Percentiles rank a stretch among this genome's conserved stretches.
Evolutionary conservation across 352 stramenopile species (phyloP).

Genomic region (Phytophthora syringae): DNA sequence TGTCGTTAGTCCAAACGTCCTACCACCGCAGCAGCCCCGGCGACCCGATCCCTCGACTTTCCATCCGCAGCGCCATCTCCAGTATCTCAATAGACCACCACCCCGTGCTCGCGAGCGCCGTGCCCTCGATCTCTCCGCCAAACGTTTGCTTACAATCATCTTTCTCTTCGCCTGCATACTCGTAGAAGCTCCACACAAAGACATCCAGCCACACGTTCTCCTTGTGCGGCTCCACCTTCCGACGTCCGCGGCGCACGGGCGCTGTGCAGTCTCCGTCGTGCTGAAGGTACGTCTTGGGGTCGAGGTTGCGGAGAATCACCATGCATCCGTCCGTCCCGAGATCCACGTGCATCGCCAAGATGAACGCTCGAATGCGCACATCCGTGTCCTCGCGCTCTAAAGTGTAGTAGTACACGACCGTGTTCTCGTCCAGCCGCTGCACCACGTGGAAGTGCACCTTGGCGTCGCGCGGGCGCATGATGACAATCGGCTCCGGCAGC

Average conservation of each 20-base stretch:
- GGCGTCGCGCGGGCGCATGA: constrained; percentile 57
- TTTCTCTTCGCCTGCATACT: constrained; percentile 41
- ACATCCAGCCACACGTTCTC: constrained; percentile 74
- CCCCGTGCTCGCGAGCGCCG: constrained; percentile 53
- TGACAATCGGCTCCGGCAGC: constrained; percentile 47
- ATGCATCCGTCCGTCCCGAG: constrained; percentile 44
- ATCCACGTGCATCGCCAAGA: constrained; percentile 64
- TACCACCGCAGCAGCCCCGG: constrained; percentile 42
- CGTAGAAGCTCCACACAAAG: constrained; percentile 76
- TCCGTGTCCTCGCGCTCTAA: constrained; percentile 60
- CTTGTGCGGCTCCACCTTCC: constrained; percentile 51
- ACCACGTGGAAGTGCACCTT: constrained; percentile 70
- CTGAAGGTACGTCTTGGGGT: constrained; percentile 62
- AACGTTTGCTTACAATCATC: constrained; percentile 65
- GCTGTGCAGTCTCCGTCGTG: constrained; percentile 51
- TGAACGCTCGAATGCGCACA: constrained; percentile 61
- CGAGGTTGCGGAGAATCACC: constrained; percentile 61
- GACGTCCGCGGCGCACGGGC: constrained; percentile 64
- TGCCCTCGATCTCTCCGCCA: constrained; percentile 66
- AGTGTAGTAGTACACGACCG: constrained; percentile 77
- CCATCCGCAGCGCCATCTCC: constrained; percentile 66
- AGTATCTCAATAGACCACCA: constrained; percentile 83
- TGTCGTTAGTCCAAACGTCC: too few relatives aligned
- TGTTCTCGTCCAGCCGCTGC: constrained; percentile 62
- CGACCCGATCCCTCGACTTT: constrained; percentile 55